Conservation (phyloP, 208 protist species). For the Acanthamoeba culbertsoni region DNA sequence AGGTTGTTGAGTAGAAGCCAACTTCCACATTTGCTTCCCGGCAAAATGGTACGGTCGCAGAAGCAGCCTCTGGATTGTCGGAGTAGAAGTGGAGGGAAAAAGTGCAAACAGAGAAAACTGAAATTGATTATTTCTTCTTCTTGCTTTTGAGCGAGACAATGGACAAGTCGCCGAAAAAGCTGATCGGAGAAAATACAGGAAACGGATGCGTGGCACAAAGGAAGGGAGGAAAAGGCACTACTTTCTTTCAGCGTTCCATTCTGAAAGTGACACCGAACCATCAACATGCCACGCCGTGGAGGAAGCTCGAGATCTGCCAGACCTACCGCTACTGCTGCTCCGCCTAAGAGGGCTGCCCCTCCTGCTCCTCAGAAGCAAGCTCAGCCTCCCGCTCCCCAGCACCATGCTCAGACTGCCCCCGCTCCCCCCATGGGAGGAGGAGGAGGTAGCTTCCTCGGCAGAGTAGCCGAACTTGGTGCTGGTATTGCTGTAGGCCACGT, state of each 20-base stretch:
- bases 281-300: slow-evolving; percentile 19
- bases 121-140: not conserved
- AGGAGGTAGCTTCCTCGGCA: not conserved
- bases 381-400: not conserved
- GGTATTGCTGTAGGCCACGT: slow-evolving; percentile 55
- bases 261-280: not conserved
- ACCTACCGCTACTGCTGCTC: not conserved
- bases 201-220: not conserved
- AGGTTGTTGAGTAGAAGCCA: not conserved
- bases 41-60: no score
- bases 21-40: no score
- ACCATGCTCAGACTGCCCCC: not conserved
- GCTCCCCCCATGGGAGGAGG: not conserved
- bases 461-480: not conserved
- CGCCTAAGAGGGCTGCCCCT: slow-evolving; percentile 8
- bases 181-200: not conserved
- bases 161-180: not conserved
- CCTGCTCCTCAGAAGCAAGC: not conserved
- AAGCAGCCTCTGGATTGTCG: no score
- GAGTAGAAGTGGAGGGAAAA: not conserved
- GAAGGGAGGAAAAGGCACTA: no score
- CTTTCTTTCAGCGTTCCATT: not conserved
- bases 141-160: no score
- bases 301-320: not conserved
- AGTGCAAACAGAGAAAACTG: not conserved